phyloP scores from a whole-genome alignment of 1,139 yeast genomes.

The Hyphopichia buzzinii region DNA sequence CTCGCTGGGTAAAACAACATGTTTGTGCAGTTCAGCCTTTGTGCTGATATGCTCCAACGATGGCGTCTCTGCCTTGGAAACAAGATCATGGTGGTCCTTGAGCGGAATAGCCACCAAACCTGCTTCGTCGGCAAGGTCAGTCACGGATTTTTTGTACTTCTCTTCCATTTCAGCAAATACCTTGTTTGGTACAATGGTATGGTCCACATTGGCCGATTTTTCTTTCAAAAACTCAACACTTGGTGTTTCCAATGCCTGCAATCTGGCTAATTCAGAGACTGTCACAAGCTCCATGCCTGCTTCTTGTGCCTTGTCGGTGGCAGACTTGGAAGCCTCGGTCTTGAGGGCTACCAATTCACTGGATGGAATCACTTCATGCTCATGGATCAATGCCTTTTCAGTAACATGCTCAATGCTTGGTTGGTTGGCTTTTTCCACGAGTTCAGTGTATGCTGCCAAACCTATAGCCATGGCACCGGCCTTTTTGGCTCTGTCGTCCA shows the following conservation, averaged over 20 bases:
- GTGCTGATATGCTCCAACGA: slow-evolving; percentile 30
- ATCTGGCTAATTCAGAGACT: not conserved
- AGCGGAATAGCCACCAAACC: slow-evolving; percentile 16
- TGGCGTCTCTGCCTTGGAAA: slow-evolving; percentile 15
- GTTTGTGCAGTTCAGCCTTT: slow-evolving; percentile 10
- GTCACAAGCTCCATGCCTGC: slow-evolving; percentile 11
- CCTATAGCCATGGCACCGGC: slow-evolving; percentile 14
- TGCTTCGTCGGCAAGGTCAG: slow-evolving; percentile 11
- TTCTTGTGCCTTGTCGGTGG: slow-evolving; percentile 15
- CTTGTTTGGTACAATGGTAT: slow-evolving; percentile 26
- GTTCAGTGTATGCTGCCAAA: slow-evolving; percentile 3
- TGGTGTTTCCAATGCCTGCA: slow-evolving; percentile 15
- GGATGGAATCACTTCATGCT: slow-evolving; percentile 7
- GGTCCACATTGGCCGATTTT: slow-evolving; percentile 28
- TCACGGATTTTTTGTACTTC: slow-evolving; percentile 10
- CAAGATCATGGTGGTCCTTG: slow-evolving; percentile 6
- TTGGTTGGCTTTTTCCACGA: slow-evolving; percentile 1
- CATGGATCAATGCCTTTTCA: slow-evolving; percentile 16
- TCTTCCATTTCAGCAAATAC: slow-evolving; percentile 16
- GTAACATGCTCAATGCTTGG: slow-evolving; percentile 18
- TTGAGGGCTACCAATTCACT: slow-evolving; percentile 6
- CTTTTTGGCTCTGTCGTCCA: slow-evolving; percentile 26
- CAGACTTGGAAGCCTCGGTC: slow-evolving; percentile 6
- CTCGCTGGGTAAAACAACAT: not conserved
- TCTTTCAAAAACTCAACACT: slow-evolving; percentile 26